These are phyloP conservation scores for Chlorophyllum brunneum DNA, from an alignment of 768 basidiomycete species.

Conservation along the genomic window DNA sequence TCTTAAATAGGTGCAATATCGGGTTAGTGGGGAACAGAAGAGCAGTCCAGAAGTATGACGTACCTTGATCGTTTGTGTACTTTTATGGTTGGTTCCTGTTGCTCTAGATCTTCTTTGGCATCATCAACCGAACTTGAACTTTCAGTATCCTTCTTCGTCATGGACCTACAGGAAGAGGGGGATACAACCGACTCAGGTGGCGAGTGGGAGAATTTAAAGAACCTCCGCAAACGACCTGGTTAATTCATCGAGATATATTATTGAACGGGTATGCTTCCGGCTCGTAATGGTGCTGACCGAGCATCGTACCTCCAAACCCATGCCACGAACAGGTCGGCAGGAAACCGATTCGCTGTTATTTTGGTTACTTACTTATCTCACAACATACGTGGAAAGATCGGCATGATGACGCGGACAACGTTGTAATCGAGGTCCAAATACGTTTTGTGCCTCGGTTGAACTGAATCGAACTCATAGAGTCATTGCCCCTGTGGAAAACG, in stretches of 20 bases:
- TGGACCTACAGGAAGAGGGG: background rate
- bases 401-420: too few species aligned
- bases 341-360: conserved; percentile 9
- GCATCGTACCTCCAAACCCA: background rate
- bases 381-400: too few species aligned
- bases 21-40: background rate
- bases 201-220: background rate
- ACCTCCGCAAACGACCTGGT: background rate
- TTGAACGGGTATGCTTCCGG: conserved; percentile 6
- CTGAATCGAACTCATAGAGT: too few species aligned
- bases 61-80: conserved; percentile 7
- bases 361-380: background rate
- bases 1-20: conserved; percentile 12
- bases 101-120: conserved; percentile 2
- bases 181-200: background rate
- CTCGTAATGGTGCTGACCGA: conserved; percentile 11
- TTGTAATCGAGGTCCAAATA: too few species aligned
- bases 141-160: conserved; percentile 4
- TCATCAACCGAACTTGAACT: conserved; percentile 3
- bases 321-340: background rate
- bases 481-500: too few species aligned
- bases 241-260: background rate
- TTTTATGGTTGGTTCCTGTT: background rate
- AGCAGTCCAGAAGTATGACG: background rate
- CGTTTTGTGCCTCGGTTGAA: too few species aligned